Evolutionary conservation across 2,329 filamentous ascomycete species (phyloP).

Genomic region (Trichoderma sp.): DNA sequence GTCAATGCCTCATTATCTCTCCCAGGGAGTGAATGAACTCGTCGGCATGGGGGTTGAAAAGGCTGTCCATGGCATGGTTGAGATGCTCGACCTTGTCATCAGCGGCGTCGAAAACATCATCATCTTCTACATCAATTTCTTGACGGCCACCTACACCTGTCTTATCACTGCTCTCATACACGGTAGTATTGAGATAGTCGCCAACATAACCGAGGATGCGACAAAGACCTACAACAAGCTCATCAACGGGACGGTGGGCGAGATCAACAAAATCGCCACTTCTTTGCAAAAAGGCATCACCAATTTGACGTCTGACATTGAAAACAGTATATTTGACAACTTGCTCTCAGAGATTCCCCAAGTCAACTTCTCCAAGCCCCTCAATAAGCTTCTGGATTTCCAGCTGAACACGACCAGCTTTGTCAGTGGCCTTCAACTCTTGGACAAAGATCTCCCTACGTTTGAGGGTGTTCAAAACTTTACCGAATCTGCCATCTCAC

Average conservation of each 20-base stretch:
- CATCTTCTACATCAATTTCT: constrained; percentile 88
- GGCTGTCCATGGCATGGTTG: constrained; percentile 76
- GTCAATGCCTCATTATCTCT: constrained; percentile 96
- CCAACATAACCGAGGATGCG: constrained; percentile 54
- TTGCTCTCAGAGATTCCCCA: constrained; percentile 47
- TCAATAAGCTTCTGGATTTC: constrained; percentile 69
- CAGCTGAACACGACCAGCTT: constrained; percentile 67
- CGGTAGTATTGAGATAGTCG: constrained; percentile 72
- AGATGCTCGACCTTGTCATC: constrained; percentile 75
- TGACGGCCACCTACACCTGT: constrained; percentile 88
- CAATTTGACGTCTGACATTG: constrained; percentile 48
- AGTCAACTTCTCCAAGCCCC: constrained; percentile 65
- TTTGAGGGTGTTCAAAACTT: constrained; percentile 84
- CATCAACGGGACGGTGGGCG: constrained; percentile 57
- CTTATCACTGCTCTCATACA: constrained; percentile 81
- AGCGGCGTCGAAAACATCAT: constrained; percentile 85
- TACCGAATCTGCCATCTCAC: constrained; percentile 70
- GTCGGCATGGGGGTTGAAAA: constrained; percentile 78
- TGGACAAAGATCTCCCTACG: constrained; percentile 78
- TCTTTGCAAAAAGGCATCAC: constrained; percentile 52
- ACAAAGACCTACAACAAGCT: constrained; percentile 53
- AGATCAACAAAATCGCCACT: constrained; percentile 59
- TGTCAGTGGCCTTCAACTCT: constrained; percentile 65
- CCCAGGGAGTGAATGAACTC: constrained; percentile 82
- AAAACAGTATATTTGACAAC: constrained; percentile 53